Evolutionary conservation across 1,139 yeast species (phyloP).

Genomic region (Kodamaea fungicola): DNA sequence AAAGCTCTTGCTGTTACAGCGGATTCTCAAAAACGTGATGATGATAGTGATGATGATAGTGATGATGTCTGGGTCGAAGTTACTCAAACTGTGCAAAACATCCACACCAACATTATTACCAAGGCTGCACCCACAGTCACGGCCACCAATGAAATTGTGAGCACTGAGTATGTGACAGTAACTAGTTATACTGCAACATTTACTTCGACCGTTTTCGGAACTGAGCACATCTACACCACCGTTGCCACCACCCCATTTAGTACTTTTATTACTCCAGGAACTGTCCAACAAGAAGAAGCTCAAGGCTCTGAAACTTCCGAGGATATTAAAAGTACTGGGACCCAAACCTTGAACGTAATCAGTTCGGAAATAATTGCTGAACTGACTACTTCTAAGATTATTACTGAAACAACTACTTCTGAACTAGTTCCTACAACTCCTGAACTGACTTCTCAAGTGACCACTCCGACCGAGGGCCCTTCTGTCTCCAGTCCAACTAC

Average conservation of each 20-base stretch:
- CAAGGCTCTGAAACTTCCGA: slow-evolving; percentile 6
- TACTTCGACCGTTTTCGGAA: slow-evolving; percentile 41
- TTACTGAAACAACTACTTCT: slow-evolving; percentile 8
- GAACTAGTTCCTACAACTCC: slow-evolving; percentile 8
- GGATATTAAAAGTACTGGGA: background rate
- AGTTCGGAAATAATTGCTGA: no score
- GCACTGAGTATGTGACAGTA: slow-evolving; percentile 35
- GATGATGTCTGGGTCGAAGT: slow-evolving; percentile 34
- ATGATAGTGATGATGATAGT: slow-evolving; percentile 19
- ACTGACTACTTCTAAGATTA: slow-evolving; percentile 6
- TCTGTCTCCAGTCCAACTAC: slow-evolving; percentile 5
- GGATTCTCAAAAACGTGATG: slow-evolving; percentile 13
- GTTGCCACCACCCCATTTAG: slow-evolving; percentile 35
- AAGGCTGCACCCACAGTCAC: slow-evolving; percentile 33
- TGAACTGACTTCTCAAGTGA: slow-evolving; percentile 8
- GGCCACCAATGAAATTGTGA: slow-evolving; percentile 25
- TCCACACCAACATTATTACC: slow-evolving; percentile 30
- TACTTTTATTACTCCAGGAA: slow-evolving; percentile 6
- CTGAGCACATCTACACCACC: slow-evolving; percentile 36
- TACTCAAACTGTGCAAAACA: slow-evolving; percentile 34
- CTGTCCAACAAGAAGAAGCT: slow-evolving; percentile 4
- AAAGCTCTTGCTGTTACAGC: slow-evolving; percentile 27
- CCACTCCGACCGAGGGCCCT: slow-evolving; percentile 7
- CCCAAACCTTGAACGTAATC: background rate
- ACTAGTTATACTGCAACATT: slow-evolving; percentile 47